Percentiles rank a stretch among this genome's conserved stretches.
Conservation (phyloP, 768 basidiomycete genomes). For the Mycena filopes region DNA sequence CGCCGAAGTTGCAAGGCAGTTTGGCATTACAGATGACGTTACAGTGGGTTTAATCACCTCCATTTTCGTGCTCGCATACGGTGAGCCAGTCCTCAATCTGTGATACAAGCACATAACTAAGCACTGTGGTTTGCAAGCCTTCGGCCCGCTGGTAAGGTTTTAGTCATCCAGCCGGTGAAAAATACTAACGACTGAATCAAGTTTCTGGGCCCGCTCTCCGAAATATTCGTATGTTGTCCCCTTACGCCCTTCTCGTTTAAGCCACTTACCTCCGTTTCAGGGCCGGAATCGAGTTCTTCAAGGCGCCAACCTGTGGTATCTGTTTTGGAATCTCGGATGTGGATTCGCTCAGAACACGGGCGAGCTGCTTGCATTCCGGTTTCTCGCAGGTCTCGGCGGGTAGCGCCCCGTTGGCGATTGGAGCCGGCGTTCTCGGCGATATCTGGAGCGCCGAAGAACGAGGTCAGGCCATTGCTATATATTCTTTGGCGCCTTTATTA, state of each 20-base stretch:
- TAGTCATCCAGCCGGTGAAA: not conserved
- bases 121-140: slow-evolving; percentile 46
- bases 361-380: slow-evolving; percentile 74
- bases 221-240: slow-evolving; percentile 54
- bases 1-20: slow-evolving; percentile 58
- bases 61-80: slow-evolving; percentile 69
- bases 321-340: slow-evolving; percentile 72
- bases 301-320: slow-evolving; percentile 28
- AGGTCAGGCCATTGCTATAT: slow-evolving; percentile 71
- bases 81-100: slow-evolving; percentile 48
- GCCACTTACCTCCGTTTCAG: not conserved
- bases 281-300: slow-evolving; percentile 24
- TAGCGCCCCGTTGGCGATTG: slow-evolving; percentile 71
- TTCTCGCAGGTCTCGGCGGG: slow-evolving; percentile 79
- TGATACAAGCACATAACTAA: too few species aligned
- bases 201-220: slow-evolving; percentile 72
- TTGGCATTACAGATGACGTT: slow-evolving; percentile 62
- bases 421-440: slow-evolving; percentile 74
- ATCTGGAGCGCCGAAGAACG: slow-evolving; percentile 70
- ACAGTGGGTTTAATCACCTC: slow-evolving; percentile 69
- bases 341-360: slow-evolving; percentile 69
- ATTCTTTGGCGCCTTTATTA: slow-evolving; percentile 71
- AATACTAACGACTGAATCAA: slow-evolving; percentile 24
- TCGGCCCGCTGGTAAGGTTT: slow-evolving; percentile 58
- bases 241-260: too few species aligned